Base-by-base conservation (phyloP, 2,329 filamentous ascomycete species). In the Cladosporium sp. region DNA sequence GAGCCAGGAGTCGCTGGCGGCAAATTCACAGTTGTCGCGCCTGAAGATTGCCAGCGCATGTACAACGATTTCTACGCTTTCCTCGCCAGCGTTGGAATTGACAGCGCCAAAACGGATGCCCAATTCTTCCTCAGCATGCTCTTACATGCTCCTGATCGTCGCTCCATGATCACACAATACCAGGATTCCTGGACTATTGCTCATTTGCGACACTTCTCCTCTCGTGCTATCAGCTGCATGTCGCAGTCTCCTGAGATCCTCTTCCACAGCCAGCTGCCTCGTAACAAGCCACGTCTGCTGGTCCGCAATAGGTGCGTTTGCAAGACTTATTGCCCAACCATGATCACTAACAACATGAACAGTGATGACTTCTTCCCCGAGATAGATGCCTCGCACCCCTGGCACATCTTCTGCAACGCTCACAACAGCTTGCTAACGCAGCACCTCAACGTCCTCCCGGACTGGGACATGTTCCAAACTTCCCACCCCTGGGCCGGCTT, bases 341-440 rank as follows among this genome's bases (percentile, higher is more conserved):
- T 18, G 26, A 24, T 8, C 15, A 11, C 28, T 34, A 10, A 34
- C 30, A 34, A 8, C 8, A 21, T 12, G 18, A 6, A 28, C 28
- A 55, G 52, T 21, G 93, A 89, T 68, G 91, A 98, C 78, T 99
- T 93, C 83, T 97, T 96, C 77, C 95, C 95, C 0, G 87, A 93
- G 54, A 86, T 93, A 4, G 86, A 89, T 0, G 85, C 87, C 0
- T 92, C 90, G 7, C 95, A 99, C 68, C 87, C 93, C 0, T 99
- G 95, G 94, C 95, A 99, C 77, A 86, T 98, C 41, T 99, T 96
- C 83, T 88, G 90, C 69, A 99, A 98, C 75, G 94, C 94, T 0
- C 91, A 97, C 78, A 97, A 96, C 76, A 85, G 87, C 36, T 83
- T 98, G 0, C 82, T 98, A 15, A 93, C 90, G 1, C 88, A 92